Evolutionary conservation across 106 monocot species (phyloP), one percentile per base, ranked within the genome.

Genomic region (Dendrobium huoshanense): DNA sequence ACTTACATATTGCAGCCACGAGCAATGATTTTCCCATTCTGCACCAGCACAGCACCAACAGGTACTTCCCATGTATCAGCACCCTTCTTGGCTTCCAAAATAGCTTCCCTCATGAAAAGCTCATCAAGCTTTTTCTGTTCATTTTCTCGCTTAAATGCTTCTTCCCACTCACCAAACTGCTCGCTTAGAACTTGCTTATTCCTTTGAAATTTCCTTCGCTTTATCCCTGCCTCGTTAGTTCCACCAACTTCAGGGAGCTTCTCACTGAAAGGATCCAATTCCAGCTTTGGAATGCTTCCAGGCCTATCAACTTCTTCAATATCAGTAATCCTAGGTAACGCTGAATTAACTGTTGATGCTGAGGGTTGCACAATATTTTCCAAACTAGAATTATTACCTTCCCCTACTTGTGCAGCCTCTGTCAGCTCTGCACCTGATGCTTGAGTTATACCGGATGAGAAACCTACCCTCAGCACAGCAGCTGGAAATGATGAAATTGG

Each of bases 31-130:
- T 90, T 92, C 54, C 96, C 94, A 82, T 96, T 86, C 68, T 90
- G 90, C 40, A 96, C 96, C 48, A 96, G 75, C 47, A 96, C 92
- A 49, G 96, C 96, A 37, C 96, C 96, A 83, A 96, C 92, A 13
- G 96, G 96, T 20, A 96, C 96, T 84, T 96, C 96, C 96, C 96
- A 96, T 44, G 79, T 64, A 79, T 94, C 96, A 72, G 92, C 88
- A 73, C 90, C 96, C 70, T 90, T 91, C 86, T 85, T 90, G 75
- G 96, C 96, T 85, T 96, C 96, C 56, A 85, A 68, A n/a, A 96
- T 89, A 77, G 96, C 96, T 84, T 96, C 96, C 82, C 84, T 94
- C 96, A 96, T 96, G 84, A 92, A 96, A 65, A 89, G 84, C 55
- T 96, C 96, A 89, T 96, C 96, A 29, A 73, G 78, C 74, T 84